Conservation (phyloP, 1,139 yeast genomes). For the Yamadazyma aaseri region DNA sequence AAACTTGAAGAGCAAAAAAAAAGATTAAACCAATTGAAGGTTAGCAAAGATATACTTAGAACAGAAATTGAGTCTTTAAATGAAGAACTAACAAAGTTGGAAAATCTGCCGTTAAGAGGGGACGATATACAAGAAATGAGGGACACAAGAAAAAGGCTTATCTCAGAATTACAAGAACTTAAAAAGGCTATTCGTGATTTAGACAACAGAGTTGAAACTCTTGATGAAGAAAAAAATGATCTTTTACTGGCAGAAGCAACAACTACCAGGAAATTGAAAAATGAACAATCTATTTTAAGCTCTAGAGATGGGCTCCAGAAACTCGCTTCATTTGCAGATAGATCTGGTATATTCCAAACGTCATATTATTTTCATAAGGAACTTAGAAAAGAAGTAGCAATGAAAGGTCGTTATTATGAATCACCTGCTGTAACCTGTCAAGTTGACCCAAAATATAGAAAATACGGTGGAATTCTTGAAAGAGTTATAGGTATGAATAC, state of each 20-base stretch:
- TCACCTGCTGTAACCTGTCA: constrained; percentile 76
- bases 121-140: constrained; percentile 10
- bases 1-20: constrained; percentile 15
- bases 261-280: neutral
- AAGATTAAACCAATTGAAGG: constrained; percentile 18
- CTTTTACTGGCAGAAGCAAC: neutral
- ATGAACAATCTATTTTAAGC: constrained; percentile 4
- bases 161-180: neutral
- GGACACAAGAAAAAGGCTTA: neutral
- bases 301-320: constrained; percentile 6
- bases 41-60: constrained; percentile 19
- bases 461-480: constrained; percentile 56
- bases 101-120: neutral
- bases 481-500: constrained; percentile 55
- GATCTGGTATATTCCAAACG: neutral
- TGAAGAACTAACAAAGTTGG: constrained; percentile 17
- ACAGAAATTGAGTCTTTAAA: constrained; percentile 14
- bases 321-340: neutral
- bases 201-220: neutral
- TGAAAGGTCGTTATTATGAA: constrained; percentile 52
- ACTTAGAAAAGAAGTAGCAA: constrained; percentile 29
- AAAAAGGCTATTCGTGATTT: neutral
- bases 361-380: constrained; percentile 32
- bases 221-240: neutral
- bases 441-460: constrained; percentile 37